These are phyloP conservation scores for Rubroboletus satanas DNA, from an alignment of 768 basidiomycete species.

Conservation along the genomic window DNA sequence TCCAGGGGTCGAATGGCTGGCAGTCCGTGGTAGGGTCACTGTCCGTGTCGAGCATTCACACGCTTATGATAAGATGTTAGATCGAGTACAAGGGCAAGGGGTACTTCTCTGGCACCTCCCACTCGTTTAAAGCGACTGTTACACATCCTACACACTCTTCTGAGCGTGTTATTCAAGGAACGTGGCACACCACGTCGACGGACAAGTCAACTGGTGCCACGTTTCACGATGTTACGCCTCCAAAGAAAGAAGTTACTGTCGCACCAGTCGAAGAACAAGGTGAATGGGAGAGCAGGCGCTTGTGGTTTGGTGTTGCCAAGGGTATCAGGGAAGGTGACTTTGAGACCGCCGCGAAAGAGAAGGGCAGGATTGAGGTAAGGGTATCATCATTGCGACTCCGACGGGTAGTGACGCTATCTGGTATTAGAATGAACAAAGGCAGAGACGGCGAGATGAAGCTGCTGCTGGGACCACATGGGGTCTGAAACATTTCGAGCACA, in stretches of 20 bases:
- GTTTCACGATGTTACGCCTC: conserved; percentile 75
- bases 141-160: conserved; percentile 44
- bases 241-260: conserved; percentile 74
- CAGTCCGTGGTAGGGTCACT: conserved; percentile 41
- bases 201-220: conserved; percentile 38
- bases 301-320: conserved; percentile 85
- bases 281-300: conserved; percentile 81
- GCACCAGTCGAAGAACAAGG: conserved; percentile 57
- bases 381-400: too few species aligned
- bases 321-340: conserved; percentile 92
- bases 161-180: conserved; percentile 66
- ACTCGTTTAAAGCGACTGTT: conserved; percentile 86
- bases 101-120: conserved; percentile 90
- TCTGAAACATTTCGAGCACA: conserved; percentile 70
- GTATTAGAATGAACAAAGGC: conserved; percentile 84
- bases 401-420: not conserved
- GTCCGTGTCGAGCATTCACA: not conserved
- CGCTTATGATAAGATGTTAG: conserved; percentile 40
- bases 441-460: conserved; percentile 77
- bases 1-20: conserved; percentile 64
- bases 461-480: conserved; percentile 71
- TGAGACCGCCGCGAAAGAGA: conserved; percentile 84
- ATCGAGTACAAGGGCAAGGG: conserved; percentile 97
- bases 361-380: conserved; percentile 84
- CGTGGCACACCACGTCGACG: conserved; percentile 72